Evolutionary conservation across 345 rosid genomes (phyloP), one percentile per base, ranked within the genome.

Genomic region (Cardamine chenopodiifolia): DNA sequence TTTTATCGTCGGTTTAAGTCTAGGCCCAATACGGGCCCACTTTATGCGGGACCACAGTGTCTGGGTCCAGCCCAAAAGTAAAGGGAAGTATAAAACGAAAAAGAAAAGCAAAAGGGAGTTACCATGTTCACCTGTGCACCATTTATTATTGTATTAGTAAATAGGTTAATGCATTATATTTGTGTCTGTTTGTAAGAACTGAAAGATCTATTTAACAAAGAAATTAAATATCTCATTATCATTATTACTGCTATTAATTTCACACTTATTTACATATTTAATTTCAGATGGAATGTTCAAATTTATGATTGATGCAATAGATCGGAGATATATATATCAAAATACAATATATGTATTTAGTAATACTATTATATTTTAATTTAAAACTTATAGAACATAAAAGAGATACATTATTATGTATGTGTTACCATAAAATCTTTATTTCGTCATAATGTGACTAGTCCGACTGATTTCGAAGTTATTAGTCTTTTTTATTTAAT

Each of bases 1-100:
- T 50, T 42, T 68, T 20, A 75, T 68, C 64, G 57, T 23, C 11
- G 47, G 49, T 22, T 75, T 68, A 17, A 40, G 23, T 66, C 10
- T 0, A 67, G 65, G 74, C 79, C 79, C 64, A 75, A n/a, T 60
- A 32, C 3, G 20, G 55, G 66, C 9, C 71, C 19, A 45, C 29
- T 11, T 50, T 7, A 60, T 20, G 6, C 6, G 70, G 79, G 79
- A 69, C 74, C 79, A 76, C 58, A 17, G 42, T 62, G 4, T 59
- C 61, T 40, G 22, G 79, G 58, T 76, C 70, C 70, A 68, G 74
- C 70, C 79, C 79, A 62, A 76, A 68, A 76, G 70, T 25, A 61
- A 8, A 68, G 31, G 20, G 44, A 42, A 68, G 62, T 49, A 14
- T 58, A 58, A 39, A 60, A 56, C 13, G 44, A 31, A 58, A 66